Conservation (phyloP, 1,284 basidiomycete species). For the Papiliotrema fonsecae region DNA sequence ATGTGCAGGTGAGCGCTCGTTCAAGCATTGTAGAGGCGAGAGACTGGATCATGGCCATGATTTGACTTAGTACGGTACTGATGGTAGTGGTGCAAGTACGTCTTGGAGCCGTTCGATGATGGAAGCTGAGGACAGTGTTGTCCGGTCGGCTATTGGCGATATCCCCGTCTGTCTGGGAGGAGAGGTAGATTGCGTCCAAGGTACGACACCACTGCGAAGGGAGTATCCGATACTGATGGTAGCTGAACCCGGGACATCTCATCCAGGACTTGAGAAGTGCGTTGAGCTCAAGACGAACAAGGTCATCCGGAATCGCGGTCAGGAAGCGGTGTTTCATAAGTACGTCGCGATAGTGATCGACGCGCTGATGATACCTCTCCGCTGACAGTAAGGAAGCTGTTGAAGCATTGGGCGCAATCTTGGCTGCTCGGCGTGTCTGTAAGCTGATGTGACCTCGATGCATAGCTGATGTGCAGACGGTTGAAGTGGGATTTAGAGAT, state of each 20-base stretch:
- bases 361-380: no score
- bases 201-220: constrained; percentile 48
- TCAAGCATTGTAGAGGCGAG: background rate
- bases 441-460: constrained; percentile 36
- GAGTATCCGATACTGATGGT: background rate
- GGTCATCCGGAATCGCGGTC: constrained; percentile 62
- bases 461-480: constrained; percentile 54
- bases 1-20: constrained; percentile 55
- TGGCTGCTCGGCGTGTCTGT: constrained; percentile 87
- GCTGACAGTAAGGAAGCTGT: constrained; percentile 60
- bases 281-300: constrained; percentile 93
- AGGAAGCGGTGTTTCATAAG: constrained; percentile 78
- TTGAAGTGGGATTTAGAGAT: constrained; percentile 88
- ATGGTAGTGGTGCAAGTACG: constrained; percentile 70
- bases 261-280: constrained; percentile 50
- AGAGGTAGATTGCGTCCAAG: constrained; percentile 88
- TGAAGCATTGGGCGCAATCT: constrained; percentile 95
- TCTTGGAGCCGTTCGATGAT: background rate
- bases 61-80: no score
- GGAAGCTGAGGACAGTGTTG: constrained; percentile 53
- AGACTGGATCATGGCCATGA: no score
- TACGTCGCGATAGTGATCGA: no score
- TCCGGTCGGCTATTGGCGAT: constrained; percentile 79
- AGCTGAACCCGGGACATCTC: constrained; percentile 19
- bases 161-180: constrained; percentile 83